Base-by-base conservation (phyloP, 2,329 filamentous ascomycete genomes). In the Apiospora marii region DNA sequence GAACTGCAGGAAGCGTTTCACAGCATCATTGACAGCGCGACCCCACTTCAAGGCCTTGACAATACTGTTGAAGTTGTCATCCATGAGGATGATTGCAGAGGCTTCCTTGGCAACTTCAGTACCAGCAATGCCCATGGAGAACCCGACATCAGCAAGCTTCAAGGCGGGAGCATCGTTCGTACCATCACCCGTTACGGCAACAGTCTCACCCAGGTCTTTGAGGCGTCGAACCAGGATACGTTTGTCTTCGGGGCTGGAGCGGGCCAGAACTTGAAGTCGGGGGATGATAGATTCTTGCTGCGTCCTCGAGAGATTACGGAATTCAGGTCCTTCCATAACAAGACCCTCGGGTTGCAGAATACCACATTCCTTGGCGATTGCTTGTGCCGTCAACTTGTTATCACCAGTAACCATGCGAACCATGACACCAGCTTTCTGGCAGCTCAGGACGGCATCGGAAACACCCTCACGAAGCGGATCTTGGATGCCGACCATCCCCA, bases 321-420 rank as follows among this genome's bases (percentile, higher is more conserved):
- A 95, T 43, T 90, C 89, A 0, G 93, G 93, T 0, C 93, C 93
- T 81, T 95, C 93, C 87, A 96, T 92, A 46, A 94, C 89, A 72
- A 94, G 79, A 68, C 92, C 92, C 77, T 91, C 88, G 4, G 87
- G 82, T 53, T 91, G 90, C 72, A 93, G 87, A 73, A 96, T 95
- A 51, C 93, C 93, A 80, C 93, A 95, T 77, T 95, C 93, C 76
- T 87, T 88, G 24, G 93, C 93, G 77, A 96, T 96, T 30, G 93
- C 92, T 80, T 93, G 90, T 1, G 93, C 93, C 10, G 93, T 96
- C 73, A 93, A 84, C 76, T 92, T 90, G 83, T 96, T 95, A 84
- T 96, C 93, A 75, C 93, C 93, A 5, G 93, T 96, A 3, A 96
- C 93, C 93, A 96, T 96, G 78, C 93, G 92, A 24, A 95, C 93